A percentile compares a stretch with the other conserved stretches of the same genome.
Evolutionary conservation across 2,329 filamentous ascomycete genomes (phyloP).

Genomic region (Penicillium brasilianum): DNA sequence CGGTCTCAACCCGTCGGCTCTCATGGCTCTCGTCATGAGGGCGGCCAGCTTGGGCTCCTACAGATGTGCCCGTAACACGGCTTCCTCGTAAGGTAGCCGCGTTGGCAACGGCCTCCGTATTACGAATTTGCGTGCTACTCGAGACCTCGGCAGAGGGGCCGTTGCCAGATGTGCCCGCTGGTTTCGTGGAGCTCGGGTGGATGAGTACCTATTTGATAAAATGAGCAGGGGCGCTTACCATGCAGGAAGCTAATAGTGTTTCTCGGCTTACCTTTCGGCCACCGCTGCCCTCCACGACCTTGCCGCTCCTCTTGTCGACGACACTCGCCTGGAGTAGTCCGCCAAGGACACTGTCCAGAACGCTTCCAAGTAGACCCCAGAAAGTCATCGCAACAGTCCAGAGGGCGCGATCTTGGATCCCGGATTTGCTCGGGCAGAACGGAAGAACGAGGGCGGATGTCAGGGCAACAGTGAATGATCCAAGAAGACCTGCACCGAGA

Average conservation of each 20-base stretch:
- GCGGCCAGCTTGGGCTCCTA: conserved; percentile 20
- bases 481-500: conserved; percentile 72
- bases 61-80: conserved; percentile 22
- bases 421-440: conserved; percentile 58
- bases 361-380: conserved; percentile 78
- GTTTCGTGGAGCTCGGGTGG: conserved; percentile 39
- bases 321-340: conserved; percentile 86
- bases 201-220: conserved; percentile 39
- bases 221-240: background rate
- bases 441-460: conserved; percentile 72
- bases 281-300: conserved; percentile 85
- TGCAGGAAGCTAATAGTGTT: background rate
- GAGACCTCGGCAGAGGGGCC: conserved; percentile 19
- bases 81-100: conserved; percentile 34
- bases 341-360: conserved; percentile 87
- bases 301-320: conserved; percentile 79
- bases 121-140: conserved; percentile 32
- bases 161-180: conserved; percentile 22
- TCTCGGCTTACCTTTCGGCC: conserved; percentile 62
- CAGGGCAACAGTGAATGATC: conserved; percentile 71
- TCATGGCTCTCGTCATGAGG: conserved; percentile 51
- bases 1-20: conserved; percentile 69
- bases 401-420: conserved; percentile 59
- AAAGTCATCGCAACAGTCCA: conserved; percentile 64
- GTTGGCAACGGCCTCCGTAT: conserved; percentile 37